These are phyloP conservation scores for Neonectria coccinea DNA, from an alignment of 2,329 filamentous ascomycete genomes.

Conservation along the genomic window DNA sequence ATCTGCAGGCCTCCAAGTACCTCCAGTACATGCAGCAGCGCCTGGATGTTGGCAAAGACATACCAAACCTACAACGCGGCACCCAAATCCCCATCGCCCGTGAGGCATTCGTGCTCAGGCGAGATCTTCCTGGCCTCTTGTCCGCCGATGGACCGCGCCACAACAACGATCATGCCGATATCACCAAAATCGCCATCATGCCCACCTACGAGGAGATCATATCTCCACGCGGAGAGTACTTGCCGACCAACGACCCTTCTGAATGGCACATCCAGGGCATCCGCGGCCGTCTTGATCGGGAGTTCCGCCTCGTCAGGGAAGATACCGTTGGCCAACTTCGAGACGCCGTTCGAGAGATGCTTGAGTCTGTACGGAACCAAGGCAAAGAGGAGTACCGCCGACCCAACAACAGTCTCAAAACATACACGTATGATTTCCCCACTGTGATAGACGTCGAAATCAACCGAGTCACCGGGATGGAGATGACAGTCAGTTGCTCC, in stretches of 20 bases:
- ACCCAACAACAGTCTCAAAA: conserved; percentile 46
- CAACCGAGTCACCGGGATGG: conserved; percentile 52
- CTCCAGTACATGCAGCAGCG: conserved; percentile 1
- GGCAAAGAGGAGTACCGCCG: conserved; percentile 7
- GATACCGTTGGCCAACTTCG: conserved; percentile 66
- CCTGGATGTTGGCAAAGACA: background rate
- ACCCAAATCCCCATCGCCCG: background rate
- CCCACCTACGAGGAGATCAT: conserved; percentile 20
- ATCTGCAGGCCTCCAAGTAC: conserved; percentile 9
- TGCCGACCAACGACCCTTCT: conserved; percentile 8
- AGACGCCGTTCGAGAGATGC: conserved; percentile 54
- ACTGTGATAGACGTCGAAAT: conserved; percentile 49
- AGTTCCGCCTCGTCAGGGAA: conserved; percentile 67
- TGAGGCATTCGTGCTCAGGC: background rate
- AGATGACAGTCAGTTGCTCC: conserved; percentile 58
- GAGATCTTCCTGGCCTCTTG: conserved; percentile 1
- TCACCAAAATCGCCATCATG: conserved; percentile 17
- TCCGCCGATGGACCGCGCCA: conserved; percentile 6
- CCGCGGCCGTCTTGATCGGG: conserved; percentile 62
- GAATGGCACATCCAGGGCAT: conserved; percentile 54
- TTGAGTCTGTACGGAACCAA: conserved; percentile 41
- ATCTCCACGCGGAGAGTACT: conserved; percentile 5
- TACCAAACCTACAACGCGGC: background rate
- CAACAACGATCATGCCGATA: conserved; percentile 14
- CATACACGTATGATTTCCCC: conserved; percentile 45